Evolutionary conservation across 768 basidiomycete species (phyloP), one percentile per base, ranked within the genome.

Genomic region (Mycena vitilis): DNA sequence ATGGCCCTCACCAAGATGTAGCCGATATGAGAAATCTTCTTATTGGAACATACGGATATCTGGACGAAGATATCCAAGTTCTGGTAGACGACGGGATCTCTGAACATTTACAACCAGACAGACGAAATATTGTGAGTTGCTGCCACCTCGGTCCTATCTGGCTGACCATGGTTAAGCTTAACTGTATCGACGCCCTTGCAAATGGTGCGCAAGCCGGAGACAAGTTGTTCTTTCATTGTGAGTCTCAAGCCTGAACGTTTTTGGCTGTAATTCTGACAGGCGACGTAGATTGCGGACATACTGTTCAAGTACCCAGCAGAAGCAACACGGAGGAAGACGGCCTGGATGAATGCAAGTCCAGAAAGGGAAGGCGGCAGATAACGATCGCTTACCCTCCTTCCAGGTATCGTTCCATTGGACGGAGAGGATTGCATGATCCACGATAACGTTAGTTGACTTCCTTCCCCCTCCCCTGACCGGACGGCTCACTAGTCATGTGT

Each of bases 401-500:
- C 42, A 71, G 70, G 70, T 52, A 48, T 72, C 38, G 64, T 72
- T 51, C 71, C 71, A 49, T 60, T 72, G 60, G 71, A 72, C 23
- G 71, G 70, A n/a, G 70, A 71, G 42, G 63, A 68, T 7, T 48
- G 37, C 38, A 54, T 61, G 45, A 72, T 72, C 57, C 68, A 52
- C 6, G 67, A 68, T 42, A 61, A 69, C 48, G 70, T 71, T 15
- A 38, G 62, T 36, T 48, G 5, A 12, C 2, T 22, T 18, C 18
- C 18, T 44, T n/a, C n/a, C n/a, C 15, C 13, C n/a, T 5, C 42
- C n/a, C 49, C 30, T 22, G 37, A 16, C 2, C 18, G 13, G 16
- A 22, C 2, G 25, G 16, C 34, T 66, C 8, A 59, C 8, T 1
- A n/a, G 9, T 23, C 65, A 48, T 9, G 1, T 36, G 38, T 16